These are phyloP conservation scores for Hsuehochloa calcarea DNA, from an alignment of 176 grass and related monocot species.

Conservation along the genomic window DNA sequence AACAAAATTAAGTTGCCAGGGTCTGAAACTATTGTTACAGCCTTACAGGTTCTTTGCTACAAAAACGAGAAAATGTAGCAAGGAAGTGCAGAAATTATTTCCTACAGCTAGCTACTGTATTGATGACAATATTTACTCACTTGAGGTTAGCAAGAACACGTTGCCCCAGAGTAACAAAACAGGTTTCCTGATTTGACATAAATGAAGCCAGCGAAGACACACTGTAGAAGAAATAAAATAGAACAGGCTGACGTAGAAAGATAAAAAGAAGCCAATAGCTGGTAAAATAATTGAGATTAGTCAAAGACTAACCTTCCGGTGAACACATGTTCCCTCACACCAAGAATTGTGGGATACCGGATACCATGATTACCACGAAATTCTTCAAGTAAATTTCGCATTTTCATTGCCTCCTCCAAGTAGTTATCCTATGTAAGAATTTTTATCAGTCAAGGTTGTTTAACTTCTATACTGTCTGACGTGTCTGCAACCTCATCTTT, in stretches of 20 bases:
- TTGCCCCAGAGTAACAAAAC: constrained; percentile 98
- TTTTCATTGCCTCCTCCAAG: constrained; percentile 95
- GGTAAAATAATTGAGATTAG: constrained; percentile 25
- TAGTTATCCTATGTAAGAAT: constrained; percentile 71
- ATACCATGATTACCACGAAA: constrained; percentile 74
- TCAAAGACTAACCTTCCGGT: constrained; percentile 73
- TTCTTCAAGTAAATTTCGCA: constrained; percentile 98
- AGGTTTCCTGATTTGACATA: constrained; percentile 98
- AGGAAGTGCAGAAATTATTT: constrained; percentile 20
- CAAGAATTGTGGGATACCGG: constrained; percentile 74
- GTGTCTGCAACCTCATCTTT: background rate
- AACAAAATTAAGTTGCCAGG: background rate
- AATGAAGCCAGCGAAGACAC: constrained; percentile 93
- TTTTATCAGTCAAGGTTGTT: constrained; percentile 27
- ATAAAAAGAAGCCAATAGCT: constrained; percentile 26
- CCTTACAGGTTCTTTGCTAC: background rate
- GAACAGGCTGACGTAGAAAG: constrained; percentile 21
- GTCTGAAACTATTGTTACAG: background rate
- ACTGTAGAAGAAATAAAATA: constrained; percentile 44
- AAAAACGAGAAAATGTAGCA: background rate
- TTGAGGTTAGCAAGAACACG: constrained; percentile 92
- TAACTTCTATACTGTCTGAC: background rate
- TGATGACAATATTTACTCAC: constrained; percentile 57
- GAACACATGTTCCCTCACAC: constrained; percentile 94
- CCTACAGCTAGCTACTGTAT: constrained; percentile 8